A percentile compares a stretch with the other conserved stretches of the same genome.
These are phyloP conservation scores for Skeletonema tropicum DNA, from an alignment of 108 stramenopile genomes.

Conservation along the genomic window DNA sequence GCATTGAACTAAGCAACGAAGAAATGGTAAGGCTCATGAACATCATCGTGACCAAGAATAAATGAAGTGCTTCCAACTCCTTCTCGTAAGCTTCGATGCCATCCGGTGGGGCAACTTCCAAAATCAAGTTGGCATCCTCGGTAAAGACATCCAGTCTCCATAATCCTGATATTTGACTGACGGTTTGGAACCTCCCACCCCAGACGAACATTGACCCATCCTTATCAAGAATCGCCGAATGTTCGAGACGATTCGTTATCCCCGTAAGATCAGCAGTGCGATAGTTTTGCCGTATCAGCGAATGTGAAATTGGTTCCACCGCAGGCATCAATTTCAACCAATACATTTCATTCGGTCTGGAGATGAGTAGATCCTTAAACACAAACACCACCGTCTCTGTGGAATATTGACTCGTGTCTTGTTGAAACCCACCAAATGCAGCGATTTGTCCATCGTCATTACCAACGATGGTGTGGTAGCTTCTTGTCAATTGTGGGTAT, in stretches of 20 bases:
- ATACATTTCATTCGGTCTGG: constrained; percentile 28
- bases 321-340: constrained; percentile 30
- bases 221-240: constrained; percentile 41
- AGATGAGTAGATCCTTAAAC: constrained; percentile 41
- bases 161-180: constrained; percentile 37
- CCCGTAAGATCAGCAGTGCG: constrained; percentile 9
- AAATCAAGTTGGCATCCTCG: constrained; percentile 24
- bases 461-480: constrained; percentile 51
- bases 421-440: constrained; percentile 51
- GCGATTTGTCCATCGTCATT: constrained; percentile 33
- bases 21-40: constrained; percentile 44
- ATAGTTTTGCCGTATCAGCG: constrained; percentile 1
- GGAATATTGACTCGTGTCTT: constrained; percentile 21
- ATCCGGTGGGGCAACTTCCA: constrained; percentile 29
- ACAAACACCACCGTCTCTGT: constrained; percentile 44
- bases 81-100: constrained; percentile 44
- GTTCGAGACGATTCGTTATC: constrained; percentile 44
- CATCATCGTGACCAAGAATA: constrained; percentile 51
- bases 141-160: constrained; percentile 50
- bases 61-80: constrained; percentile 37
- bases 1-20: constrained; percentile 38
- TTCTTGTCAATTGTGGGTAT: constrained; percentile 36
- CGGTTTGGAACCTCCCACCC: constrained; percentile 48
- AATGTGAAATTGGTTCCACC: constrained; percentile 12
- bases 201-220: constrained; percentile 45